These are phyloP conservation scores for Pythium angustatum DNA, from an alignment of 352 stramenopile species.

Conservation along the genomic window DNA sequence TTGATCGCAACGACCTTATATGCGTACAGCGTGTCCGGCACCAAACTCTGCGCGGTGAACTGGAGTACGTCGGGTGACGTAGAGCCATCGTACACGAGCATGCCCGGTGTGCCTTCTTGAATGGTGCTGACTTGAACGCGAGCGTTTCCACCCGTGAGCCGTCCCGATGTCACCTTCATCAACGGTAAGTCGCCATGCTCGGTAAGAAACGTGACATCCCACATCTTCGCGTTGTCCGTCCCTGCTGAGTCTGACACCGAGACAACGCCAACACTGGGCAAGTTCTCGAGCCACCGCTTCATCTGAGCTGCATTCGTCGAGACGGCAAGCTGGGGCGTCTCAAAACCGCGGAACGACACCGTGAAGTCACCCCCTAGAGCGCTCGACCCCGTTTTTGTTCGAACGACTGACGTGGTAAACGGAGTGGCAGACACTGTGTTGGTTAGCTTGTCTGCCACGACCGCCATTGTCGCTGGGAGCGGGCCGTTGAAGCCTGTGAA, in stretches of 20 bases:
- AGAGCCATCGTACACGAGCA: constrained; percentile 91
- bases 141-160: constrained; percentile 73
- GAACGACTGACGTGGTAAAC: constrained; percentile 54
- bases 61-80: constrained; percentile 74
- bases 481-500: constrained; percentile 56
- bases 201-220: constrained; percentile 92
- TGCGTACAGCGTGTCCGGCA: constrained; percentile 89
- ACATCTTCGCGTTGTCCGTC: constrained; percentile 71
- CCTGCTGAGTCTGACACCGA: constrained; percentile 52
- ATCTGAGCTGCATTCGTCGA: constrained; percentile 61
- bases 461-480: constrained; percentile 44
- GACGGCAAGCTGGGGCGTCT: constrained; percentile 70
- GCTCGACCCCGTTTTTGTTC: constrained; percentile 44
- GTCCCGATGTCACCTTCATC: constrained; percentile 88
- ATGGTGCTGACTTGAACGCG: constrained; percentile 73
- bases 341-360: constrained; percentile 70
- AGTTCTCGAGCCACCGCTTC: constrained; percentile 89
- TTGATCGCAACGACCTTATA: constrained; percentile 94
- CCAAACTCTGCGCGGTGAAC: constrained; percentile 82
- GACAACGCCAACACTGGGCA: constrained; percentile 80
- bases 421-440: constrained; percentile 46
- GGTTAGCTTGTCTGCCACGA: constrained; percentile 58
- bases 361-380: constrained; percentile 81
- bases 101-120: constrained; percentile 87
- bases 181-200: constrained; percentile 93